phyloP scores from a whole-genome alignment of 169 alveolate species.

The Blepharisma undulans region DNA sequence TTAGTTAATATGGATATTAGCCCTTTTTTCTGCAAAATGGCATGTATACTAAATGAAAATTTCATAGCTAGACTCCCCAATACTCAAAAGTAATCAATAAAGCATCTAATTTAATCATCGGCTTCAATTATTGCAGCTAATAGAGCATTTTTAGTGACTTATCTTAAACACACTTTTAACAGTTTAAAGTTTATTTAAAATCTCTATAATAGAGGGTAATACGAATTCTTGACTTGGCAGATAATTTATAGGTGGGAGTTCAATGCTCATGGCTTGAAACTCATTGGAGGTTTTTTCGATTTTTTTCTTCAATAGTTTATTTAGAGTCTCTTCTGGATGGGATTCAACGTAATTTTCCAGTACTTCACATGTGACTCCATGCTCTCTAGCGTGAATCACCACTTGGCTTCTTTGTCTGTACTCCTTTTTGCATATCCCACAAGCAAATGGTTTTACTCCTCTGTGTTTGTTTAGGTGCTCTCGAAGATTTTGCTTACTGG shows the following conservation, averaged over 20 bases:
- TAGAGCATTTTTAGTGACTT: not conserved
- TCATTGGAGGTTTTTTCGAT: not conserved
- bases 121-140: not conserved
- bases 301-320: not conserved
- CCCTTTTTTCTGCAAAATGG: not conserved
- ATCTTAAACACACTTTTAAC: not conserved
- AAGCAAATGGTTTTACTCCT: slow-evolving; percentile 16
- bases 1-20: not conserved
- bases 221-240: not conserved
- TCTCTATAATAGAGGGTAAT: not conserved
- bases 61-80: not conserved
- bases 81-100: not conserved
- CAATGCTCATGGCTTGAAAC: not conserved
- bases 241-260: not conserved
- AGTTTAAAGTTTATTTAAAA: not conserved
- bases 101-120: not conserved
- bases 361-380: not conserved
- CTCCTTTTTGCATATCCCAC: not conserved
- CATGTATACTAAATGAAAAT: not conserved
- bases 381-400: not conserved
- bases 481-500: slow-evolving; percentile 11
- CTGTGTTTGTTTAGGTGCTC: slow-evolving; percentile 27
- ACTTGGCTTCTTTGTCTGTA: slow-evolving; percentile 23
- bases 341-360: not conserved
- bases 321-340: not conserved